Conservation (phyloP, 352 stramenopile genomes). For the Phytophthora citrophthora region DNA sequence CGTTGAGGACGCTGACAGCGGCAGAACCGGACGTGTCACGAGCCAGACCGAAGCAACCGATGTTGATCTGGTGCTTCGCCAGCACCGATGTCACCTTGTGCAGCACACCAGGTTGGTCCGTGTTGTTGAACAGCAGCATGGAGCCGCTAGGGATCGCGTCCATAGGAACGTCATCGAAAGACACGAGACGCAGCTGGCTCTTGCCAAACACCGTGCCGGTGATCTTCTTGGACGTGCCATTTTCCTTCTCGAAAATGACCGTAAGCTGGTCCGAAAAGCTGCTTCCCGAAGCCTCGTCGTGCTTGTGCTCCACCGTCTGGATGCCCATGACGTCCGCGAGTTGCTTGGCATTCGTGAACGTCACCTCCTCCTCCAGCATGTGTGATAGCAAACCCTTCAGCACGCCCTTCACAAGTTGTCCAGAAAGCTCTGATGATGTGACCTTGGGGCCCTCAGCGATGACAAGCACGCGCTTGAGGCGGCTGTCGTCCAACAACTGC, state of each 20-base stretch:
- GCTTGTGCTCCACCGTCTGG: conserved; percentile 90
- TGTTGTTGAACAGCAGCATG: conserved; percentile 95
- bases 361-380: conserved; percentile 92
- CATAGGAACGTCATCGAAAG: conserved; percentile 89
- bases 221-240: conserved; percentile 81
- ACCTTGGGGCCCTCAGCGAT: conserved; percentile 83
- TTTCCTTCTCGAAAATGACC: conserved; percentile 92
- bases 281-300: conserved; percentile 73
- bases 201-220: conserved; percentile 91
- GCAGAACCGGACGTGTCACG: conserved; percentile 65
- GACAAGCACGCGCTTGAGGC: conserved; percentile 73
- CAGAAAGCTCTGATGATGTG: conserved; percentile 80
- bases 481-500: conserved; percentile 81
- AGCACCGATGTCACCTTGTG: conserved; percentile 94
- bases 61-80: conserved; percentile 93
- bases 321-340: conserved; percentile 92
- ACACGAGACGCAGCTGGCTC: conserved; percentile 86
- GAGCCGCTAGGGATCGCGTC: conserved; percentile 86
- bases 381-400: conserved; percentile 92
- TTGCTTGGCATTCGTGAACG: conserved; percentile 87
- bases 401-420: conserved; percentile 87
- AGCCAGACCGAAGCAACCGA: conserved; percentile 92
- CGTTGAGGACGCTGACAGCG: conserved; percentile 89
- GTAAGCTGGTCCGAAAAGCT: conserved; percentile 93
- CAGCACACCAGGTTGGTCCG: conserved; percentile 94